phyloP scores from a whole-genome alignment of 208 protist species.

The Borovskyia barvae region DNA sequence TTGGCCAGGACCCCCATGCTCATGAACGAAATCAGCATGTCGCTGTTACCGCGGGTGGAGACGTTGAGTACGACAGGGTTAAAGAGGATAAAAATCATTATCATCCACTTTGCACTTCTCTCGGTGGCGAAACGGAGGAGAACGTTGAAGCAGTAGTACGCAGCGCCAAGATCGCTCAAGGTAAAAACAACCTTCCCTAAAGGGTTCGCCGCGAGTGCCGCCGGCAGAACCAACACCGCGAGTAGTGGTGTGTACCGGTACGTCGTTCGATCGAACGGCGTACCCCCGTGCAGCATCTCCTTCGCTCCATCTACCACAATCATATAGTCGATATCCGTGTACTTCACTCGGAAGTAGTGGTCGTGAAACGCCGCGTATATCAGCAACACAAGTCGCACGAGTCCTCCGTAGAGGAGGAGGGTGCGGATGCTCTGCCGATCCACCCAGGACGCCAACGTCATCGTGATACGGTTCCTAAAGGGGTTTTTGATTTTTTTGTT shows the following conservation, averaged over 20 bases:
- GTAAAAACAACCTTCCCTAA: slow-evolving; percentile 90
- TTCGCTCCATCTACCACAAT: slow-evolving; percentile 94
- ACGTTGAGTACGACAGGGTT: slow-evolving; percentile 93
- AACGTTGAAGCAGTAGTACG: slow-evolving; percentile 65
- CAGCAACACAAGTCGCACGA: slow-evolving; percentile 67
- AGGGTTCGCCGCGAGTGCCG: slow-evolving; percentile 54
- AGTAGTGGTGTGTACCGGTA: slow-evolving; percentile 96
- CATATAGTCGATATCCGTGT: slow-evolving; percentile 96
- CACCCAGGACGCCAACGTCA: slow-evolving; percentile 13
- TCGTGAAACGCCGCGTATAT: slow-evolving; percentile 86
- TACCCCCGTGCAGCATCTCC: slow-evolving; percentile 71
- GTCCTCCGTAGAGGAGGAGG: slow-evolving; percentile 39
- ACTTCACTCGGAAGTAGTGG: slow-evolving; percentile 85
- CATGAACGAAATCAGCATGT: slow-evolving; percentile 89
- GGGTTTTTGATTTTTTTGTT: too few relatives aligned
- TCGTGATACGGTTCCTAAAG: too few relatives aligned
- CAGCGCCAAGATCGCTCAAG: slow-evolving; percentile 75
- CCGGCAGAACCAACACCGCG: slow-evolving; percentile 76
- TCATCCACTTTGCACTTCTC: slow-evolving; percentile 62
- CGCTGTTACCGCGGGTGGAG: slow-evolving; percentile 93
- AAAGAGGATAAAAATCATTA: slow-evolving; percentile 81
- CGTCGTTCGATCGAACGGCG: slow-evolving; percentile 91
- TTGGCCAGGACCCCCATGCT: slow-evolving; percentile 77
- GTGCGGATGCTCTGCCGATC: slow-evolving; percentile 27
- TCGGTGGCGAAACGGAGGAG: slow-evolving; percentile 57